A percentile compares a stretch with the other conserved stretches of the same genome.
phyloP scores from a whole-genome alignment of 1,284 basidiomycete species.

The Melampsora larici-populina region DNA sequence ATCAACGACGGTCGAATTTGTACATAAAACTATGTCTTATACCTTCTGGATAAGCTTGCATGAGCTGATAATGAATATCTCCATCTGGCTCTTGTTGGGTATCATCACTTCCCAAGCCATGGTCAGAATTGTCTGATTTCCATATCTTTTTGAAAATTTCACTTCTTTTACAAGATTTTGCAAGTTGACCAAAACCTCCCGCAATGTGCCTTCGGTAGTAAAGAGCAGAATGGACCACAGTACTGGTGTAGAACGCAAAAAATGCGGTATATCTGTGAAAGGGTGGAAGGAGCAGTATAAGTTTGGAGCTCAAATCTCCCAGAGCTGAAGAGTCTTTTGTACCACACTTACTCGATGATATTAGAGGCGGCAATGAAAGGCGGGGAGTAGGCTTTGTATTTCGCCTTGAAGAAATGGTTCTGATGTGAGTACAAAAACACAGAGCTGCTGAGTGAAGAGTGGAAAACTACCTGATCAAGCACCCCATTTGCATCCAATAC shows the following conservation, averaged over 20 bases:
- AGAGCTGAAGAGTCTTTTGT: constrained; percentile 47
- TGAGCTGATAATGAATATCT: constrained; percentile 53
- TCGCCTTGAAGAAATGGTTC: constrained; percentile 12
- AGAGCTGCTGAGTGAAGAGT: not conserved
- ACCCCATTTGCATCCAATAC: constrained; percentile 15
- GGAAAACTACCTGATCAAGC: constrained; percentile 26
- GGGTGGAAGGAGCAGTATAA: constrained; percentile 51
- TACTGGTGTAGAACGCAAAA: constrained; percentile 55
- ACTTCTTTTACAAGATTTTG: not conserved
- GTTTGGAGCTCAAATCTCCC: not conserved
- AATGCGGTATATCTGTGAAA: constrained; percentile 53
- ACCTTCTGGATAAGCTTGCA: constrained; percentile 51
- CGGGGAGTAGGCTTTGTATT: constrained; percentile 48
- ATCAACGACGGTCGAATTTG: not conserved
- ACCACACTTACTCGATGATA: constrained; percentile 25
- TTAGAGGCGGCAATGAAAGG: constrained; percentile 46
- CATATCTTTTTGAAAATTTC: not conserved
- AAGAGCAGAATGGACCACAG: constrained; percentile 54
- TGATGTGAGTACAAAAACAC: not conserved
- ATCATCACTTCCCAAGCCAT: not conserved
- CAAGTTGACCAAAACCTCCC: constrained; percentile 50
- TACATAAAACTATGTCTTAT: not conserved
- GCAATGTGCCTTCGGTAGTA: constrained; percentile 56
- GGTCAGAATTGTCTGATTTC: not conserved
- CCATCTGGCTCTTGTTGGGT: constrained; percentile 43